These are phyloP conservation scores for Pelagomonas calceolata DNA, from an alignment of 108 stramenopile species.

Conservation along the genomic window DNA sequence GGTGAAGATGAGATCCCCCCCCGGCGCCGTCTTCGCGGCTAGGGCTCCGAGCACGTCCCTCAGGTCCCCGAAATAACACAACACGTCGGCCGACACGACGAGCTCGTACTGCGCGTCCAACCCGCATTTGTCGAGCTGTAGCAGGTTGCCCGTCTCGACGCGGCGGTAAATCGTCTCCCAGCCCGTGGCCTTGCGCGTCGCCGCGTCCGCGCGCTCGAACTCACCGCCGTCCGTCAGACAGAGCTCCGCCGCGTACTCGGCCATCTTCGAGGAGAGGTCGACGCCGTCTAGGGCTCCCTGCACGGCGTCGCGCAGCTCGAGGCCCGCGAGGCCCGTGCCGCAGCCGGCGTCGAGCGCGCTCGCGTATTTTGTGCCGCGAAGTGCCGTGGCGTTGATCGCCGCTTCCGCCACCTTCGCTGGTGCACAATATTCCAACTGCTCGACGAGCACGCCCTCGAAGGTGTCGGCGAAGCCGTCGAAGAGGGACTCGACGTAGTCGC, in stretches of 20 bases:
- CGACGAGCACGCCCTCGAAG: slow-evolving; percentile 55
- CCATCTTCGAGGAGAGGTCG: slow-evolving; percentile 56
- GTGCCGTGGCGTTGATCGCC: slow-evolving; percentile 21
- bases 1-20: slow-evolving; percentile 43
- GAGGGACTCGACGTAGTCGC: slow-evolving; percentile 57
- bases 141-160: neutral
- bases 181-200: slow-evolving; percentile 5
- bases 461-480: slow-evolving; percentile 65
- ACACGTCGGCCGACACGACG: slow-evolving; percentile 59
- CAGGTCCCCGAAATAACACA: slow-evolving; percentile 56
- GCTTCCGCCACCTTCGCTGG: slow-evolving; percentile 43
- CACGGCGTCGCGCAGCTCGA: slow-evolving; percentile 43
- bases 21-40: slow-evolving; percentile 26
- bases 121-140: neutral
- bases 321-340: slow-evolving; percentile 60
- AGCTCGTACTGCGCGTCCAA: slow-evolving; percentile 40
- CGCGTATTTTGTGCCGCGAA: neutral
- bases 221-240: too few species aligned
- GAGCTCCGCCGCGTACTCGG: slow-evolving; percentile 32
- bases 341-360: slow-evolving; percentile 58
- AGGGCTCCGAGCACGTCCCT: slow-evolving; percentile 37
- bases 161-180: neutral
- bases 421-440: slow-evolving; percentile 43
- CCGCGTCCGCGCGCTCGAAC: slow-evolving; percentile 20
- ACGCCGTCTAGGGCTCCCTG: slow-evolving; percentile 43